These are phyloP conservation scores for Colletotrichum melonis DNA, from an alignment of 2,329 filamentous ascomycete species.

Conservation along the genomic window DNA sequence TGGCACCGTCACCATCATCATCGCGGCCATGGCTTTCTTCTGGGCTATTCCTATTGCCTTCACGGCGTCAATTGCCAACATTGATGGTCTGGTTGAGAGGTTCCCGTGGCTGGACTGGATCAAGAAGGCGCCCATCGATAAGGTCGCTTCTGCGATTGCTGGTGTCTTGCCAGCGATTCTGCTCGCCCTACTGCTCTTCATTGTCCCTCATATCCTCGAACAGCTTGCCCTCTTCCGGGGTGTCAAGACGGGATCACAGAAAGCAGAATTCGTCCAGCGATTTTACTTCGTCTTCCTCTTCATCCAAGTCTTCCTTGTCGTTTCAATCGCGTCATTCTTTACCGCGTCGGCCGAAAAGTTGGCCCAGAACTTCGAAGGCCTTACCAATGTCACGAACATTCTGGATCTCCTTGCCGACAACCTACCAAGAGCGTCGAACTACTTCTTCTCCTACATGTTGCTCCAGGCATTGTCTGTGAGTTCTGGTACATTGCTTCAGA, in stretches of 20 bases:
- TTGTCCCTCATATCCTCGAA: slow-evolving; percentile 84
- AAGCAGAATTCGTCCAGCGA: slow-evolving; percentile 85
- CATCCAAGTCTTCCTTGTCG: slow-evolving; percentile 92
- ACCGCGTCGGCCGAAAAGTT: slow-evolving; percentile 72
- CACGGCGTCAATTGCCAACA: slow-evolving; percentile 83
- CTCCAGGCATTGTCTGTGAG: slow-evolving; percentile 92
- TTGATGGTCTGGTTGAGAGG: slow-evolving; percentile 74
- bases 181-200: slow-evolving; percentile 80
- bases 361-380: slow-evolving; percentile 58
- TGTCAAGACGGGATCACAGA: slow-evolving; percentile 83
- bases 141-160: slow-evolving; percentile 73
- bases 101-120: slow-evolving; percentile 80
- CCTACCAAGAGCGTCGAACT: slow-evolving; percentile 88
- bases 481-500: slow-evolving; percentile 87
- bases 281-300: slow-evolving; percentile 97
- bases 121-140: slow-evolving; percentile 68
- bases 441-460: slow-evolving; percentile 99
- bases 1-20: slow-evolving; percentile 71
- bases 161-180: slow-evolving; percentile 87
- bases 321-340: slow-evolving; percentile 84
- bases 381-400: slow-evolving; percentile 71
- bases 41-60: slow-evolving; percentile 94
- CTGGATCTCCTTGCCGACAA: slow-evolving; percentile 80
- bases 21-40: slow-evolving; percentile 82
- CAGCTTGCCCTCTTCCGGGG: slow-evolving; percentile 81